Base-by-base conservation (phyloP, 805 yeast species). In the Hanseniaspora valbyensis region DNA sequence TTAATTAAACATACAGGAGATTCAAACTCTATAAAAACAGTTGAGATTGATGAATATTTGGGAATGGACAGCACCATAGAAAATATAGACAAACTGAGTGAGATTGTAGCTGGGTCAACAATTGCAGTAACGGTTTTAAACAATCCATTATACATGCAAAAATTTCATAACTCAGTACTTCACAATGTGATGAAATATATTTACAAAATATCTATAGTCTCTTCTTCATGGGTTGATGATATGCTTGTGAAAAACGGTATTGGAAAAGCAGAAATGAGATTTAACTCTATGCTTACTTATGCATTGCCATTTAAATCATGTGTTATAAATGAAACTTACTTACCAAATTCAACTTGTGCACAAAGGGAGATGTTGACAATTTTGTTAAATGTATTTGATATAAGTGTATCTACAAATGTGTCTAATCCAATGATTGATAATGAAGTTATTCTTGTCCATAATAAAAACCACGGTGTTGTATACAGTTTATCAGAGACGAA, bases 261-360 rank as follows among this genome's bases (percentile, higher is more conserved):
- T 10, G 50, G 50, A 6, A 46, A 46, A 25, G 34, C 44, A 7
- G 50, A 46, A 19, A 39, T 36, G 18, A 30, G 44, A 38, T 46
- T 46, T 46, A 42, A 37, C 14, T 42, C 41, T 30, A 36, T 29
- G 39, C 24, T 39, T 6, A 16, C 40, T 3, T 21, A 28, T 14
- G 39, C 25, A 13, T 32, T 39, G 3, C 24, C 43, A 9, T 46
- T 38, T 16, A 46, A 42, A 32, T 39, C 44, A 2, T 46, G 43
- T 25, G 40, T 46, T 21, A 16, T 46, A 2, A 18, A 22, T 4
- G 24, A 30, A 13, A n/a, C 3, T 38, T 22, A 22, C 8, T 13
- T 38, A 7, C 29, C 42, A 22, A 7, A 14, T 13, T 7, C 18
- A 5, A 38, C 42, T 7, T n/a, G 6, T 38, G 42, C 42, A 18